Evolutionary conservation across 148 eudicot species (phyloP).

Genomic region (Hydrangea macrophylla): DNA sequence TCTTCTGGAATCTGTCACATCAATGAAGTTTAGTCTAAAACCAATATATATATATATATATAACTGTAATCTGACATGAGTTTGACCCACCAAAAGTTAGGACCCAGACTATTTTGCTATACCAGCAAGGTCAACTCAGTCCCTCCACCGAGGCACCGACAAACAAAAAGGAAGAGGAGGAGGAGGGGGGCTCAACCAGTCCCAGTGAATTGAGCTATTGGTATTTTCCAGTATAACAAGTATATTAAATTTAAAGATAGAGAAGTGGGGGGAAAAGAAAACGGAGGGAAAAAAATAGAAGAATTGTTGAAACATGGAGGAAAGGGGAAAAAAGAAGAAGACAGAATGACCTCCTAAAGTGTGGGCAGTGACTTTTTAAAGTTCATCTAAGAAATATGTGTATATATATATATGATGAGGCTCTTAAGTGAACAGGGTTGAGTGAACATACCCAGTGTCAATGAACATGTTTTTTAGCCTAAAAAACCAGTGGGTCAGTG

Average conservation of each 20-base stretch:
- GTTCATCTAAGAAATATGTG: too few species aligned
- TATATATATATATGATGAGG: too few species aligned
- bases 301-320: background rate
- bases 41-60: background rate
- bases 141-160: too few species aligned
- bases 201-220: background rate
- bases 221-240: background rate
- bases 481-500: background rate
- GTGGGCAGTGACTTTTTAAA: background rate
- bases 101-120: background rate
- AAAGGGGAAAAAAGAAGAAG: too few species aligned
- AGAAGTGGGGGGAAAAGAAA: background rate
- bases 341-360: background rate
- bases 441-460: background rate
- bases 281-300: background rate
- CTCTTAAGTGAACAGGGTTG: too few species aligned
- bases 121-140: background rate
- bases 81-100: background rate
- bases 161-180: too few species aligned
- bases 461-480: background rate
- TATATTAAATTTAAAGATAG: too few species aligned
- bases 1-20: conserved; percentile 82
- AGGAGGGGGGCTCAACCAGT: too few species aligned
- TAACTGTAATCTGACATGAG: background rate
- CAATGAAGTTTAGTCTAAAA: conserved; percentile 9